Conservation (phyloP, 2,329 filamentous ascomycete species). For the Acrocalymma vagum region DNA sequence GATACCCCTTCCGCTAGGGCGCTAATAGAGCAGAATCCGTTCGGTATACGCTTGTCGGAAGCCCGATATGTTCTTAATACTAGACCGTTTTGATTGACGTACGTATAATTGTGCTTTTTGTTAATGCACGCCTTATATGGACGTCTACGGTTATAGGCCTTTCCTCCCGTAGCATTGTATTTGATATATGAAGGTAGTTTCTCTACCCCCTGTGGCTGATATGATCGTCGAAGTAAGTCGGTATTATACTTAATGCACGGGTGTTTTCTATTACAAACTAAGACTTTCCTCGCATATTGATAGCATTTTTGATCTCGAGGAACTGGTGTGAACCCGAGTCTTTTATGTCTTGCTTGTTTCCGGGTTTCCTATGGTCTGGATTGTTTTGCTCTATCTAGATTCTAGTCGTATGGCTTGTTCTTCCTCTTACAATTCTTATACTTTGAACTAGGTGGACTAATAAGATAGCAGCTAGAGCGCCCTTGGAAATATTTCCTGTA, state of each 20-base stretch:
- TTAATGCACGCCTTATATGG: slow-evolving; percentile 3
- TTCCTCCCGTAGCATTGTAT: neutral
- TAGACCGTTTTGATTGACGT: neutral
- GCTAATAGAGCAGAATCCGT: slow-evolving; percentile 4
- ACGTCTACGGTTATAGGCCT: neutral
- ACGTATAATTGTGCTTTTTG: slow-evolving; percentile 1
- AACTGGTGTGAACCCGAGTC: slow-evolving; percentile 1
- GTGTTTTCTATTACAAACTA: slow-evolving; percentile 3
- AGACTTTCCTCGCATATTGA: slow-evolving; percentile 1
- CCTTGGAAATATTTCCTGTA: neutral
- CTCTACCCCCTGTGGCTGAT: neutral
- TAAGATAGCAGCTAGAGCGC: neutral
- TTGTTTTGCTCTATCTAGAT: slow-evolving; percentile 1
- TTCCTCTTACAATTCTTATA: slow-evolving; percentile 1
- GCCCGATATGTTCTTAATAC: slow-evolving; percentile 1
- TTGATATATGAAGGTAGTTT: slow-evolving; percentile 1
- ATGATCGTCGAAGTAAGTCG: neutral
- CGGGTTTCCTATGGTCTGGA: neutral
- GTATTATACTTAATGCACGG: slow-evolving; percentile 1
- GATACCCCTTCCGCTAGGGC: neutral
- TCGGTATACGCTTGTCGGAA: neutral
- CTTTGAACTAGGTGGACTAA: neutral
- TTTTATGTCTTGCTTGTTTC: slow-evolving; percentile 3
- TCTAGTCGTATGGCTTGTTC: slow-evolving; percentile 1
- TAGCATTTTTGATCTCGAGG: slow-evolving; percentile 5